Evolutionary conservation across 139 green algal species (phyloP), one percentile per base, ranked within the genome.

Genomic region (Chlorella sp.): DNA sequence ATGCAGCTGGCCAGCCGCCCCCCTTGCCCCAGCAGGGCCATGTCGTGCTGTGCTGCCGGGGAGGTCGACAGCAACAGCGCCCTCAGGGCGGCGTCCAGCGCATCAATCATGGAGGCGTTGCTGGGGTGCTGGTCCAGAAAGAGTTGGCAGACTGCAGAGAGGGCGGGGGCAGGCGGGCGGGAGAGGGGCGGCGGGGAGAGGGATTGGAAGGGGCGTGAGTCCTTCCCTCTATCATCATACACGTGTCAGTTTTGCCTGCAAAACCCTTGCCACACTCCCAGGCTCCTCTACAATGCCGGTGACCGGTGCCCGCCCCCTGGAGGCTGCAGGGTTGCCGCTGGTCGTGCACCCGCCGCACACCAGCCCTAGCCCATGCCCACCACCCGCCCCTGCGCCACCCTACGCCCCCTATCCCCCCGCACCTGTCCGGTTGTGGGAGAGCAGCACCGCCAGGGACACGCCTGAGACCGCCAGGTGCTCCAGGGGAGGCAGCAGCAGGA

Each of bases 111-210:
- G 57, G 0, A 57, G 2, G 2, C 57, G 34, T 86, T 76, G 57
- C 40, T 76, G 57, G 57, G 57, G 34, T 86, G 82, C 82, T 86
- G 82, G n/a, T n/a, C 82, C 57, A 86, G 36, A 21, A 86, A 86
- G 15, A 2, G 57, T 5, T 48, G 3, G 21, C 82, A 86, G 12
- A 60, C 82, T 66, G 75, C 75, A 81, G 32, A 7, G 21, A 42
- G 73, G n/a, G n/a, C 32, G 2, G 32, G 32, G 32, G 37, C 4
- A 34, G 68, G 21, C n/a, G n/a, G n/a, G n/a, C n/a, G n/a, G n/a
- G n/a, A n/a, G n/a, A n/a, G n/a, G n/a, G n/a, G n/a, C n/a, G n/a
- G n/a, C n/a, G n/a, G 64, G 64, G 7, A 73, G 64, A n/a, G 64
- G 22, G 22, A 73, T 3, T 26, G 64, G 64, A 16, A 73, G 64